Percentiles rank a stretch among this genome's conserved stretches.
Conservation (phyloP, 257 asterid species). For the Petunia axillaris region DNA sequence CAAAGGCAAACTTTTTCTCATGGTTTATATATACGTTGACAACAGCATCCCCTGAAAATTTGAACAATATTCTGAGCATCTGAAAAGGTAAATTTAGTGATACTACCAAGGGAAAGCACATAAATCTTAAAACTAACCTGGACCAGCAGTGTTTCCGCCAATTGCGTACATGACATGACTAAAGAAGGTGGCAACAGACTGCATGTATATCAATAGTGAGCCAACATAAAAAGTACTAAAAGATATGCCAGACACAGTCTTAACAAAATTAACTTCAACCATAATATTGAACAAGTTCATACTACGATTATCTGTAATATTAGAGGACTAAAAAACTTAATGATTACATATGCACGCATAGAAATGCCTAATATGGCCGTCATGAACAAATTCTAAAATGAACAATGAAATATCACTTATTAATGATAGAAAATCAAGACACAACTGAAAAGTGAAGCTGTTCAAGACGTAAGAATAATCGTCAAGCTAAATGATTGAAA, state of each 20-base stretch:
- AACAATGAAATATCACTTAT: neutral
- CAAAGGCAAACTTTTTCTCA: conserved; percentile 94
- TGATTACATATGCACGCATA: neutral
- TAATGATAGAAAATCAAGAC: neutral
- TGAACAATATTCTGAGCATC: conserved; percentile 10
- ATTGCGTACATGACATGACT: conserved; percentile 97
- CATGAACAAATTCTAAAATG: neutral
- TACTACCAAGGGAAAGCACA: conserved; percentile 14
- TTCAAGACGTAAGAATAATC: too few relatives aligned
- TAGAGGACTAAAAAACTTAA: neutral
- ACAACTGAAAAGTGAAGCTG: too few relatives aligned
- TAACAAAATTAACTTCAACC: neutral
- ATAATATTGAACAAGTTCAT: neutral
- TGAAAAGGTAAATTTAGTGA: neutral
- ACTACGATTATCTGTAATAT: neutral
- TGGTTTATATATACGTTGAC: conserved; percentile 92
- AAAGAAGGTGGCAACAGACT: conserved; percentile 92
- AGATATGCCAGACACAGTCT: neutral
- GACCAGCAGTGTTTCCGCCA: conserved; percentile 98
- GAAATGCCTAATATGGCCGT: neutral
- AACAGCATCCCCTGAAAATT: conserved; percentile 89
- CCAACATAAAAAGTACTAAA: neutral
- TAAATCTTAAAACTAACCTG: conserved; percentile 54
- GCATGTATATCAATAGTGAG: conserved; percentile 28
- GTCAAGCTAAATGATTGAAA: too few relatives aligned